Evolutionary conservation across 371 early-diverging fungal species (phyloP).

Genomic region (Rhizopus delemar): DNA sequence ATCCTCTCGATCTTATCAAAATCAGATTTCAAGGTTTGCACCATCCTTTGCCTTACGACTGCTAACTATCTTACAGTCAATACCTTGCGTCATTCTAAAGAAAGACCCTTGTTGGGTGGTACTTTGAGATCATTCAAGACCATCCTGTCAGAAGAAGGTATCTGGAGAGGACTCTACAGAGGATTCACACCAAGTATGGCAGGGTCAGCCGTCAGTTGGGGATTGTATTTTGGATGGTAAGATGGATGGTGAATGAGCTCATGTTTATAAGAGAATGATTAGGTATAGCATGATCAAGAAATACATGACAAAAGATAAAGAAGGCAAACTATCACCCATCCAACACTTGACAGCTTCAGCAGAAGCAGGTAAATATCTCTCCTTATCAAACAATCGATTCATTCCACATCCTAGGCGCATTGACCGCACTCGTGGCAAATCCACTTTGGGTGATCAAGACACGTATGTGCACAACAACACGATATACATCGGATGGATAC

Average conservation of each 20-base stretch:
- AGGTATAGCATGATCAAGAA: constrained; percentile 78
- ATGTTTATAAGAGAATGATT: not conserved
- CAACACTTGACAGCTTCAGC: constrained; percentile 87
- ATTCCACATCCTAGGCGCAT: constrained; percentile 52
- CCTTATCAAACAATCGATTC: too few relatives aligned
- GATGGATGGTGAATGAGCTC: not conserved
- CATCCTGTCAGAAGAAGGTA: constrained; percentile 58
- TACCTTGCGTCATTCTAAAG: constrained; percentile 39
- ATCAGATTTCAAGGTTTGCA: constrained; percentile 82
- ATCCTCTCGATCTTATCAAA: constrained; percentile 93
- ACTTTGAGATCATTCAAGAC: constrained; percentile 63
- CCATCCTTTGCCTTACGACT: too few relatives aligned
- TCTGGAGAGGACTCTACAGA: constrained; percentile 79
- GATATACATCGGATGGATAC: constrained; percentile 70
- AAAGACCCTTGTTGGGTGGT: constrained; percentile 63
- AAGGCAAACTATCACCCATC: constrained; percentile 60
- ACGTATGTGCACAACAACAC: constrained; percentile 82
- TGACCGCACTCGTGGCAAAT: constrained; percentile 84
- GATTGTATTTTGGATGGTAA: constrained; percentile 92
- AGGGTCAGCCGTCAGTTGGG: constrained; percentile 94
- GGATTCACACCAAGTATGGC: constrained; percentile 89
- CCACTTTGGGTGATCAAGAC: constrained; percentile 96
- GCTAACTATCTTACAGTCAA: constrained; percentile 42
- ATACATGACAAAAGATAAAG: constrained; percentile 65
- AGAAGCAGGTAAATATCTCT: constrained; percentile 55